Evolutionary conservation across 108 stramenopile genomes (phyloP).

Genomic region (Nitzschia inconspicua): DNA sequence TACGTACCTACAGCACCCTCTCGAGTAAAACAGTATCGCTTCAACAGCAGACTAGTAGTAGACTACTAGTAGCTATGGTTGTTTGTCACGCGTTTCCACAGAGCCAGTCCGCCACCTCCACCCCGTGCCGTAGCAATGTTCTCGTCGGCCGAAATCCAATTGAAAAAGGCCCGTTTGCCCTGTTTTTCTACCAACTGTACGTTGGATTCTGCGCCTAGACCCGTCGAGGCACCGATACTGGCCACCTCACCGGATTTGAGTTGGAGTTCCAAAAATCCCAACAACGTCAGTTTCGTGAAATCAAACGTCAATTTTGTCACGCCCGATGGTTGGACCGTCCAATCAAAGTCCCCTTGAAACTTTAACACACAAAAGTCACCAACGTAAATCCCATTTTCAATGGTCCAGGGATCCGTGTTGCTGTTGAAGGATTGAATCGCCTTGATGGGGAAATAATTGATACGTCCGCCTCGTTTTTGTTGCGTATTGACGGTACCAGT

Average conservation of each 20-base stretch:
- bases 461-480: slow-evolving; percentile 53
- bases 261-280: slow-evolving; percentile 17
- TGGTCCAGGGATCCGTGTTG: slow-evolving; percentile 41
- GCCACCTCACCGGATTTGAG: slow-evolving; percentile 41
- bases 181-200: slow-evolving; percentile 64
- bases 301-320: slow-evolving; percentile 78
- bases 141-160: slow-evolving; percentile 89
- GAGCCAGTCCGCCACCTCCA: slow-evolving; percentile 88
- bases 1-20: no score
- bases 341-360: slow-evolving; percentile 81
- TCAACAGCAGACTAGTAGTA: no score
- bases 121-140: slow-evolving; percentile 89
- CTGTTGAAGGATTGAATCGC: slow-evolving; percentile 77
- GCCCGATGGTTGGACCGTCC: slow-evolving; percentile 37
- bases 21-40: no score
- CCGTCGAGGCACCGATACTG: slow-evolving; percentile 63
- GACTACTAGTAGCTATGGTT: no score
- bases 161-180: slow-evolving; percentile 78
- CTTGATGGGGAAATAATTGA: slow-evolving; percentile 93
- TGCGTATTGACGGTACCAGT: slow-evolving; percentile 87
- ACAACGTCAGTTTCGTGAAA: slow-evolving; percentile 63
- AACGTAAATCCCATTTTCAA: slow-evolving; percentile 84
- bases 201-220: slow-evolving; percentile 80
- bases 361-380: slow-evolving; percentile 72
- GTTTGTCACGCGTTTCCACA: slow-evolving; percentile 76